Percentiles rank a stretch among this genome's conserved stretches.
Conservation (phyloP, 139 green algal species). For the Spirogloea muscicola region DNA sequence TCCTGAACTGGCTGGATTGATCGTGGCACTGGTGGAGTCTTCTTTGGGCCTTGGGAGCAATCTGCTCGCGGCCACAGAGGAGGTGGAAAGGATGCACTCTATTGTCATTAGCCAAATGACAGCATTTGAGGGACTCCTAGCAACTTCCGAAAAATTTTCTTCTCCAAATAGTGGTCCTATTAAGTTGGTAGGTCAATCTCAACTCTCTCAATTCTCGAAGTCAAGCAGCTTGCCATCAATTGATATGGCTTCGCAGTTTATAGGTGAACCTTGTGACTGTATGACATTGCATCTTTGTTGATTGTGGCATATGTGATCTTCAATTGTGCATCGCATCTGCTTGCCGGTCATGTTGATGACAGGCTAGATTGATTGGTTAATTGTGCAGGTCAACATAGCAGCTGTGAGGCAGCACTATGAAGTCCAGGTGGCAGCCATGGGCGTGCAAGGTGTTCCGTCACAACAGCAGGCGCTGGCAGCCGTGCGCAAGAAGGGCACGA, state of each 20-base stretch:
- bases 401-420: constrained; percentile 37
- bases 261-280: background rate
- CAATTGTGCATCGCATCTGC: background rate
- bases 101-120: constrained; percentile 21
- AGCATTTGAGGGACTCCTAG: constrained; percentile 16
- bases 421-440: constrained; percentile 35
- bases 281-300: background rate
- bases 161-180: constrained; percentile 15
- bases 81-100: constrained; percentile 34
- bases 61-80: constrained; percentile 18
- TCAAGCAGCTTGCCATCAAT: background rate
- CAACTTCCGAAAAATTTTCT: constrained; percentile 7
- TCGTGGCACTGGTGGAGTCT: constrained; percentile 18
- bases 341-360: background rate
- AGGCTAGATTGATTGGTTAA: background rate
- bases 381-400: constrained; percentile 39
- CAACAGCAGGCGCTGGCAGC: constrained; percentile 19
- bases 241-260: background rate
- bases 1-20: constrained; percentile 16
- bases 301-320: background rate
- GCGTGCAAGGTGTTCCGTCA: constrained; percentile 6
- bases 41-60: background rate
- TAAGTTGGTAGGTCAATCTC: constrained; percentile 12
- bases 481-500: constrained; percentile 37
- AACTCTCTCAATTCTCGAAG: background rate